Base-by-base conservation (phyloP, 805 yeast species). In the Candida caryicola region DNA sequence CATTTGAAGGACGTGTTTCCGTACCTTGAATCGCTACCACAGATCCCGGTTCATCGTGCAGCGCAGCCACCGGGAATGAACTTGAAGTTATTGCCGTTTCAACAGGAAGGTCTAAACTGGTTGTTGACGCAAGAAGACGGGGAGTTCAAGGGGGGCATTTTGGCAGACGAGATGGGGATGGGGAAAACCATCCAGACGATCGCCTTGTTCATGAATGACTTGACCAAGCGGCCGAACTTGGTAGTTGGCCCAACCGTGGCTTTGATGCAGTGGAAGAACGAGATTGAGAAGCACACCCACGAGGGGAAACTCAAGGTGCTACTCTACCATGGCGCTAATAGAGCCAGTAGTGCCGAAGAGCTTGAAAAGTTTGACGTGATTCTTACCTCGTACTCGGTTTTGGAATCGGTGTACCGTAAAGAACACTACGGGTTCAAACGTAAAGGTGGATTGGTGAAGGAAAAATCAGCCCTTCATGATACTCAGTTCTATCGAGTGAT, bases 141-240 rank as follows among this genome's bases (percentile, higher is more conserved):
- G 17, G 74, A 71, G 30, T 91, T 84, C 60, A 71, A 76, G 12
- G 99, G 99, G 17, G 99, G 98, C 12, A 82, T 93, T 7, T 67
- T 93, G 33, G 98, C 99, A 4, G 99, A 93, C 67, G 99, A 93
- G 62, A 93, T 93, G 99, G 99, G 99, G 26, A 91, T 93, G 98
- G 99, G 99, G 46, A 93, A 93, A 54, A 93, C 99, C 0, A 90
- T 93, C 34, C 99, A 93, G 63, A 91, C 96, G 27, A 91, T 93
- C 44, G 93, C 95, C 0, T 63, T 93, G 31, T 77, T 93, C 54
- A 78, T 90, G 79, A 60, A 72, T 33, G 95, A 88, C 58, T 56
- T 72, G 34, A 52, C 66, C 0, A 81, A 79, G 47, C 66, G 77
- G 8, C 97, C 97, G 7, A 86, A 82, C 47, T 65, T 93, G 44